These are phyloP conservation scores for Heterobasidion annosum DNA, from an alignment of 1,284 basidiomycete genomes.

Conservation along the genomic window DNA sequence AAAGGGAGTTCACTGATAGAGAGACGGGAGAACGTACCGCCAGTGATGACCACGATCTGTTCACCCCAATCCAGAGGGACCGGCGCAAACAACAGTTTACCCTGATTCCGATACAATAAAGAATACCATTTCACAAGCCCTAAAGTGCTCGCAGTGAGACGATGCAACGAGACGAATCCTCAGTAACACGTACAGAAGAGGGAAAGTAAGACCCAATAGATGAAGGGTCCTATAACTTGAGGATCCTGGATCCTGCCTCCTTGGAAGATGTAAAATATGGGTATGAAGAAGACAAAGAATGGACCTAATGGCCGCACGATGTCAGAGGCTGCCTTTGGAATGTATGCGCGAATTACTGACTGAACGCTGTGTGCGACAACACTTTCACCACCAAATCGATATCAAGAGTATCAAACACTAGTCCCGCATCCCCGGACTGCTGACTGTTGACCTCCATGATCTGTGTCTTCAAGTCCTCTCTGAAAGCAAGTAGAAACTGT, in stretches of 20 bases:
- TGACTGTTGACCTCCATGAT: slow-evolving; percentile 6
- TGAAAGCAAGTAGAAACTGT: not conserved
- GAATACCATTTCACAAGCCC: slow-evolving; percentile 67
- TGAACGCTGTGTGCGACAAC: slow-evolving; percentile 67
- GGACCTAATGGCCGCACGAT: slow-evolving; percentile 44
- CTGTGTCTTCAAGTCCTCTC: not conserved
- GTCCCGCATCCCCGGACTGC: slow-evolving; percentile 11
- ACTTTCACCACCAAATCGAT: slow-evolving; percentile 72
- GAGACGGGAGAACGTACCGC: slow-evolving; percentile 41
- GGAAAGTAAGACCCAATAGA: slow-evolving; percentile 49
- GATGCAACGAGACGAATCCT: not conserved
- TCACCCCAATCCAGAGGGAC: slow-evolving; percentile 69
- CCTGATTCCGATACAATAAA: slow-evolving; percentile 64
- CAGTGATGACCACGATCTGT: slow-evolving; percentile 84
- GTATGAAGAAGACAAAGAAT: slow-evolving; percentile 72
- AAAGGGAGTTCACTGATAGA: not conserved
- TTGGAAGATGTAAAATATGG: slow-evolving; percentile 68
- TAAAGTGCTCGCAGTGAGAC: slow-evolving; percentile 18
- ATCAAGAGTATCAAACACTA: slow-evolving; percentile 57
- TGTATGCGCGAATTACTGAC: slow-evolving; percentile 30
- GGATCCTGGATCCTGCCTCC: slow-evolving; percentile 43
- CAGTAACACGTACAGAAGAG: slow-evolving; percentile 49
- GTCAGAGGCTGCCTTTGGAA: slow-evolving; percentile 5
- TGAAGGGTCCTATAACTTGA: slow-evolving; percentile 37
- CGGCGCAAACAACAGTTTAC: slow-evolving; percentile 50